A percentile compares a stretch with the other conserved stretches of the same genome.
Conservation (phyloP, 1,139 yeast species). For the Diutina neorugosa region DNA sequence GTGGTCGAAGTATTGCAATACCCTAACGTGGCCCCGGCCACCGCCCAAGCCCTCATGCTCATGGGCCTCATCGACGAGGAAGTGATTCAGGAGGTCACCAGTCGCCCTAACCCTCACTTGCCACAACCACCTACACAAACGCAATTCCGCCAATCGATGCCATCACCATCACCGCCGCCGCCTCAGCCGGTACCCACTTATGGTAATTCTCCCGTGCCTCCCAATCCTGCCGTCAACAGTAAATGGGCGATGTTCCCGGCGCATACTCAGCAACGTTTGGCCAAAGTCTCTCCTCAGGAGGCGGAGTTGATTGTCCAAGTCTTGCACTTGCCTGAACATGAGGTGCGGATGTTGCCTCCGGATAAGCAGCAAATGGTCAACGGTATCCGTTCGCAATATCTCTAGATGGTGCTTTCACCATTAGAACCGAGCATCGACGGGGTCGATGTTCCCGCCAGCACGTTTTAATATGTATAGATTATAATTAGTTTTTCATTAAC, state of each 20-base stretch:
- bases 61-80: conserved; percentile 67
- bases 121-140: conserved; percentile 6
- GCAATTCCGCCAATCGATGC: conserved; percentile 7
- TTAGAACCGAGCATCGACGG: not conserved
- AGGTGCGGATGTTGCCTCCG: conserved; percentile 41
- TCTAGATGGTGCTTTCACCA: conserved; percentile 11
- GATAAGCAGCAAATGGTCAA: conserved; percentile 54
- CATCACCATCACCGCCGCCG: conserved; percentile 7
- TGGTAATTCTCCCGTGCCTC: conserved; percentile 3
- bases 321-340: conserved; percentile 42
- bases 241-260: conserved; percentile 42
- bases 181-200: conserved; percentile 6
- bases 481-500: not conserved
- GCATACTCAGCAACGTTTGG: conserved; percentile 34
- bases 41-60: conserved; percentile 60
- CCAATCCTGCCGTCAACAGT: conserved; percentile 10
- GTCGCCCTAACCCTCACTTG: conserved; percentile 15
- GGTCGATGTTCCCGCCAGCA: not conserved
- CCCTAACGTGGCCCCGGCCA: conserved; percentile 48
- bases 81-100: conserved; percentile 35
- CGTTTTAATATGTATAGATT: not conserved
- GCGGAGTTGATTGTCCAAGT: conserved; percentile 59
- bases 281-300: conserved; percentile 39
- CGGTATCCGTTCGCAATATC: conserved; percentile 44
- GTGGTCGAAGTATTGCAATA: conserved; percentile 40